Base-by-base conservation (phyloP, 2,329 filamentous ascomycete genomes). In the Aspergillus amoenus region DNA sequence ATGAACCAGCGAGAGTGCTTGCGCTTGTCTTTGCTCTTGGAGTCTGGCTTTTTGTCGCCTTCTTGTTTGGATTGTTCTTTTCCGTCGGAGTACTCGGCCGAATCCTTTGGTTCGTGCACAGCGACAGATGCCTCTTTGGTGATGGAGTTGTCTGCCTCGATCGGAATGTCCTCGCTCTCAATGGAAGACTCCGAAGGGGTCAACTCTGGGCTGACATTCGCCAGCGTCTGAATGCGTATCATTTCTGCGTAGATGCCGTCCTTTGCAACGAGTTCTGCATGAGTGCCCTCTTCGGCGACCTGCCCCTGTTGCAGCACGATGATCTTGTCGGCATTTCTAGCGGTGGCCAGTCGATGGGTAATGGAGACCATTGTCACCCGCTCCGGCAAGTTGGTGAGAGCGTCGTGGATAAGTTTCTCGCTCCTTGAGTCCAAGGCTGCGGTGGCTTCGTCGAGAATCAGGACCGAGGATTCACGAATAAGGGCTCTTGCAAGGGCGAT, bases 401-500 rank as follows among this genome's bases (percentile, higher is more conserved):
- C 68, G 11, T 65, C 63, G 58, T 74, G 71, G 37, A 76, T 72
- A 11, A 71, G 62, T 21, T 66, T 64, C 55, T 76, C 73, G 39
- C 68, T 73, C 1, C 64, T 66, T 13, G 73, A 73, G 57, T 75
- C 73, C 24, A 76, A 61, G 7, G 73, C 66, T 5, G 73, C 70
- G 0, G 73, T 75, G 3, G 73, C 73, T 58, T 75, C 73, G 50
- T 75, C 73, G 5, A 75, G 62, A 15, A 75, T 67, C 3, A 97
- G 81, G 67, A 96, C 80, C 89, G 91, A 0, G 92, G 92, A 66
- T 95, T 88, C 9, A 88, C 91, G 27, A 4, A 96, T 89, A 53
- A 96, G 84, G 17, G 91, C 91, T 64, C 90, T 82, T 3, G 92
- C 91, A 70, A 96, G 93, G 5, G 92, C 90, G 67, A 96, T 93